Evolutionary conservation across 805 yeast species (phyloP).

Genomic region (Starmerella stigmatis): DNA sequence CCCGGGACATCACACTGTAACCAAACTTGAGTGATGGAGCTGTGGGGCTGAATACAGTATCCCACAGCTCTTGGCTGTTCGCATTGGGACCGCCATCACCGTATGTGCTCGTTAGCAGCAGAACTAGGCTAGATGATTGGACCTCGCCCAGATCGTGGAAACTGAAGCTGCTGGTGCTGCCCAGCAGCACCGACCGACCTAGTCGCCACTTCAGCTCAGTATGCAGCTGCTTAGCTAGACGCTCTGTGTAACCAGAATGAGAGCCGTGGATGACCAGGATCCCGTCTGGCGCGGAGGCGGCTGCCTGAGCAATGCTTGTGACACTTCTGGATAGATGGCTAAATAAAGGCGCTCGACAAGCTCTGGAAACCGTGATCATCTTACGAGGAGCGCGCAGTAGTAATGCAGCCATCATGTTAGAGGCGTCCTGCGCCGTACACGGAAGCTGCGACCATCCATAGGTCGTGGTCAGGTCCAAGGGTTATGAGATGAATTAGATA

Average conservation of each 20-base stretch:
- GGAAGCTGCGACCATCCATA: too few relatives aligned
- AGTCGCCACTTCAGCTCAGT: slow-evolving; percentile 66
- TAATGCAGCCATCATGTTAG: too few relatives aligned
- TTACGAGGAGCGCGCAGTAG: too few relatives aligned
- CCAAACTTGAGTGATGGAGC: slow-evolving; percentile 37
- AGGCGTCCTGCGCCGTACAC: too few relatives aligned
- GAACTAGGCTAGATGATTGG: slow-evolving; percentile 39
- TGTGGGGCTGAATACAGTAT: slow-evolving; percentile 38
- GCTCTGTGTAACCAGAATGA: slow-evolving; percentile 86
- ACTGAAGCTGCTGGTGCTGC: slow-evolving; percentile 63
- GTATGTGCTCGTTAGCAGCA: slow-evolving; percentile 65
- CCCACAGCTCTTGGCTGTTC: slow-evolving; percentile 39
- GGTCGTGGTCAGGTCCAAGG: too few relatives aligned
- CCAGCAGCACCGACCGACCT: slow-evolving; percentile 55
- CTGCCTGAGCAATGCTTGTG: not conserved
- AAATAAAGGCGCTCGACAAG: too few relatives aligned
- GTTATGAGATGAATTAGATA: not conserved
- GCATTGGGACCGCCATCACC: slow-evolving; percentile 90
- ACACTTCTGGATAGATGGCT: too few relatives aligned
- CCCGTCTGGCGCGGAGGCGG: not conserved
- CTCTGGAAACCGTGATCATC: too few relatives aligned
- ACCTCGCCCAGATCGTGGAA: slow-evolving; percentile 53
- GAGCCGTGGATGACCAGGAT: slow-evolving; percentile 63
- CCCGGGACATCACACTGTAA: slow-evolving; percentile 63
- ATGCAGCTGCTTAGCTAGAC: slow-evolving; percentile 66